A percentile compares a stretch with the other conserved stretches of the same genome.
phyloP scores from a whole-genome alignment of 768 basidiomycete genomes.

The Boletus subcaerulescens region DNA sequence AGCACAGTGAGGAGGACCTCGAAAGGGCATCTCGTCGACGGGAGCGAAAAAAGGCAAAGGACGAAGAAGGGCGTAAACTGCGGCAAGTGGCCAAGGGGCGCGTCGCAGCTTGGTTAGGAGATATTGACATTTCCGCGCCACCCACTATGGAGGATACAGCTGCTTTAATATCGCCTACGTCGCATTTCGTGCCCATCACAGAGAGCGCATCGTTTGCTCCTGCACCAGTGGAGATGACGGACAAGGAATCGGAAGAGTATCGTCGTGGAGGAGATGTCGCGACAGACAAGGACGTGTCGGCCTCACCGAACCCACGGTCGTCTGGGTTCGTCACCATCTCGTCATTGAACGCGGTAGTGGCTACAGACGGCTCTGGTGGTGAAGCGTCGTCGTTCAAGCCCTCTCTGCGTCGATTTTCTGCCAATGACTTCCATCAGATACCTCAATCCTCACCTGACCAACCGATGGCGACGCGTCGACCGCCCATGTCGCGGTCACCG shows the following conservation, averaged over 20 bases:
- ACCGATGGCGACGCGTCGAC: neutral
- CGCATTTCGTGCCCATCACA: slow-evolving; percentile 27
- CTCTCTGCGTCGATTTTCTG: slow-evolving; percentile 19
- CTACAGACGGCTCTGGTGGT: neutral
- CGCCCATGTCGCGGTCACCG: slow-evolving; percentile 10
- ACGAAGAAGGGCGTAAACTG: slow-evolving; percentile 38
- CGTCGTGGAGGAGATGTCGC: slow-evolving; percentile 2
- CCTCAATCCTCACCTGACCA: neutral
- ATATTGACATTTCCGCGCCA: slow-evolving; percentile 55
- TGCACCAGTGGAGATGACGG: slow-evolving; percentile 6
- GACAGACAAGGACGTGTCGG: slow-evolving; percentile 24
- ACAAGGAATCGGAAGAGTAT: neutral
- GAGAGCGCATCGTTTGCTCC: slow-evolving; percentile 23
- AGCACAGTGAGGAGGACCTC: slow-evolving; percentile 27
- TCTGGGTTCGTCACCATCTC: slow-evolving; percentile 72
- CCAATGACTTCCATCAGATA: slow-evolving; percentile 18
- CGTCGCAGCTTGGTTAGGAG: slow-evolving; percentile 77
- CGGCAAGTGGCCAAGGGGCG: slow-evolving; percentile 58
- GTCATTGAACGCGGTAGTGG: slow-evolving; percentile 39
- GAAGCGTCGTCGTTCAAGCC: slow-evolving; percentile 8
- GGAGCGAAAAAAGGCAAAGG: slow-evolving; percentile 31
- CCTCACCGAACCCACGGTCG: slow-evolving; percentile 66
- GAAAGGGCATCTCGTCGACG: slow-evolving; percentile 23
- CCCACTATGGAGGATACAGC: slow-evolving; percentile 39
- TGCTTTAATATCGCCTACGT: slow-evolving; percentile 34